Evolutionary conservation across 306 rosid genomes (phyloP).

Genomic region (Casuarina equisetifolia): DNA sequence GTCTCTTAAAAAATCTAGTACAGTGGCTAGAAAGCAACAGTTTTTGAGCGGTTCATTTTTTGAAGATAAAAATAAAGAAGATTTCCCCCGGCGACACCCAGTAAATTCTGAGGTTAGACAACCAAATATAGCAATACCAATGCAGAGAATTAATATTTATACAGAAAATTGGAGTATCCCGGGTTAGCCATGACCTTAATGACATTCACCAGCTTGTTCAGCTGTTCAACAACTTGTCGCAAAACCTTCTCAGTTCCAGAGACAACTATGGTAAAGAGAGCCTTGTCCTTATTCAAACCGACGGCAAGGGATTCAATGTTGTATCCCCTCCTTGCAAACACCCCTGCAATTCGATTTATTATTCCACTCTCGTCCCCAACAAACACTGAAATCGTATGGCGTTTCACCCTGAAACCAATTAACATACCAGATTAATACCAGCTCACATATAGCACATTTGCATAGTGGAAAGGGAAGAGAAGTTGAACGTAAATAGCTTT

Average conservation of each 20-base stretch:
- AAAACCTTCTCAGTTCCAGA: conserved; percentile 54
- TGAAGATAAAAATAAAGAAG: background rate
- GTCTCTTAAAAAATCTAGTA: background rate
- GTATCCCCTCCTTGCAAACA: conserved; percentile 66
- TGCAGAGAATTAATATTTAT: background rate
- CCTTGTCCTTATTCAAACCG: conserved; percentile 62
- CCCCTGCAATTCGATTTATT: conserved; percentile 67
- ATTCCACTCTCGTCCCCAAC: conserved; percentile 74
- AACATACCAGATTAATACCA: background rate
- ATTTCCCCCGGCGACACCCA: background rate
- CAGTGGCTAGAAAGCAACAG: background rate
- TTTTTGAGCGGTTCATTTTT: background rate
- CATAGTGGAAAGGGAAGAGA: conserved; percentile 3
- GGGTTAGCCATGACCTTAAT: conserved; percentile 38
- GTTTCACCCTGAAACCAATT: conserved; percentile 44
- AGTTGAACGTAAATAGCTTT: background rate
- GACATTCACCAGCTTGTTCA: conserved; percentile 62
- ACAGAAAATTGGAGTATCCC: background rate
- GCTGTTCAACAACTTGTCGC: conserved; percentile 61
- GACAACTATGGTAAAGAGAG: conserved; percentile 63
- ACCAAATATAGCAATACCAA: background rate
- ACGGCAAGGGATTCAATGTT: conserved; percentile 68
- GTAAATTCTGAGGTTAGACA: background rate
- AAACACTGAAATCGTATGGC: conserved; percentile 61
- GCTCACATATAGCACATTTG: background rate